A percentile compares a stretch with the other conserved stretches of the same genome.
These are phyloP conservation scores for Lactarius psammicola DNA, from an alignment of 768 basidiomycete species.

Conservation along the genomic window DNA sequence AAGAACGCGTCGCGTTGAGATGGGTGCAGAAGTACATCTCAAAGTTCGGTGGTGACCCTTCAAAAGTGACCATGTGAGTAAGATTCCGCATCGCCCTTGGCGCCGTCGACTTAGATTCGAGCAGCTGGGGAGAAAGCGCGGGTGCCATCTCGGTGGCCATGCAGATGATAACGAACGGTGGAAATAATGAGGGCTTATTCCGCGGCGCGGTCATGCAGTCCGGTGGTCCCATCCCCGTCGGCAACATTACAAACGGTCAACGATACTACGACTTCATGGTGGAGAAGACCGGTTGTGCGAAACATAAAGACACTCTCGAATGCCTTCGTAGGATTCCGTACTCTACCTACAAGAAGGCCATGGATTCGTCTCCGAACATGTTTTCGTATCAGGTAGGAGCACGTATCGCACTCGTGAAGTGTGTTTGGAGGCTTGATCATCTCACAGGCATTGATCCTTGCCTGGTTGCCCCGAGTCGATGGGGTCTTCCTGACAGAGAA, in stretches of 20 bases:
- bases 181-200: conserved; percentile 41
- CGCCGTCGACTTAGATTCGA: conserved; percentile 11
- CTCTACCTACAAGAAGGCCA: conserved; percentile 33
- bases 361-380: conserved; percentile 37
- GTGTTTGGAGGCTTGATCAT: not conserved
- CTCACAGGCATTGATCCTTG: conserved; percentile 29
- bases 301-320: conserved; percentile 38
- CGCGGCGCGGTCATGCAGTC: conserved; percentile 47
- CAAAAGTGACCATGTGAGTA: conserved; percentile 55
- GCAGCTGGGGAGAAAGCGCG: conserved; percentile 51
- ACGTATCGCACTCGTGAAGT: too few species aligned
- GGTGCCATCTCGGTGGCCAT: conserved; percentile 50
- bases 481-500: conserved; percentile 31
- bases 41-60: conserved; percentile 63
- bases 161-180: conserved; percentile 45
- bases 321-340: conserved; percentile 45
- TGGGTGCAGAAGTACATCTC: conserved; percentile 68
- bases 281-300: conserved; percentile 38
- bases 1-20: conserved; percentile 55
- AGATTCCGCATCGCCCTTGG: not conserved
- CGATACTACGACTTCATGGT: conserved; percentile 45
- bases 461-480: conserved; percentile 33
- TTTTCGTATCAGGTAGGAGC: conserved; percentile 37
- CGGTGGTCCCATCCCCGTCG: conserved; percentile 39
- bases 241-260: conserved; percentile 35